Evolutionary conservation across 345 rosid species (phyloP).

Genomic region (Eucalyptus sideroxylon): DNA sequence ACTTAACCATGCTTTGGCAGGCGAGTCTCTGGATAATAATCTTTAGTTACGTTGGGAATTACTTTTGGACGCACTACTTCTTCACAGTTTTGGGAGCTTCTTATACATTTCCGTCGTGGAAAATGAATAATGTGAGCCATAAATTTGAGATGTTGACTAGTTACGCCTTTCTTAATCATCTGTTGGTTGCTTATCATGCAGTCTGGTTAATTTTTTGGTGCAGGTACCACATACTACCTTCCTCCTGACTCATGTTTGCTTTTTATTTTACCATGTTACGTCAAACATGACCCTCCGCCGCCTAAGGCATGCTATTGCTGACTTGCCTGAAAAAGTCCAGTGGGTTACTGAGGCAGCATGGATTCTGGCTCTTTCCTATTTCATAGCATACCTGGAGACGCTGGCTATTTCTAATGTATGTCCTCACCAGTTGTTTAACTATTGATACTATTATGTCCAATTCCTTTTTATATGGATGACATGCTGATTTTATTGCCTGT

Average conservation of each 20-base stretch:
- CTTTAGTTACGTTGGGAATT: conserved; percentile 94
- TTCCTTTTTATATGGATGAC: neutral
- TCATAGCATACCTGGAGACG: conserved; percentile 96
- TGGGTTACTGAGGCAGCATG: conserved; percentile 75
- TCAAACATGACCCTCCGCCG: conserved; percentile 92
- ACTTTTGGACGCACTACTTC: conserved; percentile 99
- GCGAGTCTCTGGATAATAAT: conserved; percentile 85
- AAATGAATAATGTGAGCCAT: conserved; percentile 80
- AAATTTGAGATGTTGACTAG: neutral
- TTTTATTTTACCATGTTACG: conserved; percentile 84
- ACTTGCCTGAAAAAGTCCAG: conserved; percentile 55
- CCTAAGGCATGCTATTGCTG: conserved; percentile 50
- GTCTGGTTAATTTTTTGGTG: neutral
- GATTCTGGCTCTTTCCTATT: conserved; percentile 84
- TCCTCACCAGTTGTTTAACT: neutral
- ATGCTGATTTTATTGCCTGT: neutral
- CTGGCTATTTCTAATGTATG: conserved; percentile 84
- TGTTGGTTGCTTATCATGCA: neutral
- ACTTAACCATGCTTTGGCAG: conserved; percentile 22
- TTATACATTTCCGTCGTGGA: conserved; percentile 99
- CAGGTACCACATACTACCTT: conserved; percentile 98
- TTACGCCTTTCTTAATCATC: neutral
- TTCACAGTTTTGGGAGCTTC: conserved; percentile 95
- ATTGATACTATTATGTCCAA: neutral
- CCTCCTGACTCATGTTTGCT: conserved; percentile 89